phyloP scores from a whole-genome alignment of 2,329 filamentous ascomycete genomes.

The Fusarium virguliforme region DNA sequence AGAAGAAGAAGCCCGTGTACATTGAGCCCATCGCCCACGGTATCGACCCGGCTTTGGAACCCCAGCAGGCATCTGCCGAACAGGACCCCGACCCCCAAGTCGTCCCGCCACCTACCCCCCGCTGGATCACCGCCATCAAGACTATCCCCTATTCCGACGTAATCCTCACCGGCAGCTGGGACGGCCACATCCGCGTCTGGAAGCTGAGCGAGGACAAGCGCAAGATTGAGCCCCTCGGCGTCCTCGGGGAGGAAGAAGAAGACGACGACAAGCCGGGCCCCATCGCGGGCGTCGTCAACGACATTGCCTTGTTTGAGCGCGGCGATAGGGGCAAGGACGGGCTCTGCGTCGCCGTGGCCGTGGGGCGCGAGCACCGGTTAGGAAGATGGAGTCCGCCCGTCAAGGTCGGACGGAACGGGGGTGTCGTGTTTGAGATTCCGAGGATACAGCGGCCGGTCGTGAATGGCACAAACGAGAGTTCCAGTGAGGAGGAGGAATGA shows the following conservation, averaged over 20 bases:
- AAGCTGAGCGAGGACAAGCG: constrained; percentile 86
- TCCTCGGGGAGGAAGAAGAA: constrained; percentile 66
- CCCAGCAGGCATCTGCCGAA: constrained; percentile 83
- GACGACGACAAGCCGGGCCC: constrained; percentile 54
- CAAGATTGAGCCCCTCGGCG: constrained; percentile 80
- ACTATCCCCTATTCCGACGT: constrained; percentile 93
- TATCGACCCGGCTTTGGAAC: constrained; percentile 78
- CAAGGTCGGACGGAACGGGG: constrained; percentile 80
- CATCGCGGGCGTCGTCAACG: constrained; percentile 87
- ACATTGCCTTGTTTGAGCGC: constrained; percentile 88
- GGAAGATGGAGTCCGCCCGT: constrained; percentile 82
- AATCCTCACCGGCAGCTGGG: constrained; percentile 94
- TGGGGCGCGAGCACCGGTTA: constrained; percentile 88
- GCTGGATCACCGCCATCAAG: constrained; percentile 91
- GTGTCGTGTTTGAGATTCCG: constrained; percentile 89
- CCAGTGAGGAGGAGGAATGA: constrained; percentile 46
- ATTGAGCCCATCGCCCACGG: constrained; percentile 88
- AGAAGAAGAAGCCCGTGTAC: constrained; percentile 95
- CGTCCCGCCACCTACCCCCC: constrained; percentile 77
- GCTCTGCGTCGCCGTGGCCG: constrained; percentile 86
- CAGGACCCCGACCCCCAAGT: constrained; percentile 72
- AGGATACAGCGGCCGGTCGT: constrained; percentile 56
- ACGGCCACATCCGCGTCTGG: constrained; percentile 88
- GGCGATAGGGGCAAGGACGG: constrained; percentile 84
- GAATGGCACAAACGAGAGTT: constrained; percentile 56